A percentile compares a stretch with the other conserved stretches of the same genome.
These are phyloP conservation scores for Penicillium freii DNA, from an alignment of 2,329 filamentous ascomycete genomes.

Conservation along the genomic window DNA sequence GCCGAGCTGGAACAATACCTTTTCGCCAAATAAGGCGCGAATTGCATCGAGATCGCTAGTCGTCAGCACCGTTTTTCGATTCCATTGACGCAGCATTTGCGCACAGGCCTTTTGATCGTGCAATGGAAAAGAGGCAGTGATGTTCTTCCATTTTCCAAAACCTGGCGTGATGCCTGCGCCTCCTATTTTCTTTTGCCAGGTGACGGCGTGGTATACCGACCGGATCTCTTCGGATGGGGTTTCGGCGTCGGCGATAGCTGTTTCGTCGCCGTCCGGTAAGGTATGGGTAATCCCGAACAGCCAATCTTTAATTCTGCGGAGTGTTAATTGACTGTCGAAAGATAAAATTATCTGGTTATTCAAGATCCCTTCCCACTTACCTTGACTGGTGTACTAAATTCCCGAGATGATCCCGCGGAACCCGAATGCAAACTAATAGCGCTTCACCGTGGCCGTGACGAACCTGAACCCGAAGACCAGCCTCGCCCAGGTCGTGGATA, in stretches of 20 bases:
- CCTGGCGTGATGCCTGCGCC: constrained; percentile 74
- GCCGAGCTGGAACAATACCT: constrained; percentile 35
- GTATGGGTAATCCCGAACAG: constrained; percentile 79
- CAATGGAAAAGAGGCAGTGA: constrained; percentile 76
- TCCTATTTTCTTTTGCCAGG: constrained; percentile 68
- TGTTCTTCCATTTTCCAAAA: constrained; percentile 67
- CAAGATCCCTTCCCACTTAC: constrained; percentile 38
- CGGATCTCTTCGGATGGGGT: constrained; percentile 85
- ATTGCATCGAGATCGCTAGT: constrained; percentile 71
- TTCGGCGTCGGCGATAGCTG: constrained; percentile 71
- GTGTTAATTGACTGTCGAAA: not conserved
- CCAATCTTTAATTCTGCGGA: constrained; percentile 79
- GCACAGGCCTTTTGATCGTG: constrained; percentile 76
- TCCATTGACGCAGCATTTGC: constrained; percentile 71
- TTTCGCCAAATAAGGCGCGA: constrained; percentile 73
- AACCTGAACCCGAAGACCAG: constrained; percentile 85
- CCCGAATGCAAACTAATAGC: constrained; percentile 77
- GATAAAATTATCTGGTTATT: not conserved
- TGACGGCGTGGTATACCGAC: constrained; percentile 82
- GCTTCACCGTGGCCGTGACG: constrained; percentile 73
- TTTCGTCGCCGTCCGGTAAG: constrained; percentile 71
- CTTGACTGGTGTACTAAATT: constrained; percentile 80
- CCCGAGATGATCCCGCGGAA: constrained; percentile 72
- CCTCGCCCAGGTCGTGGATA: constrained; percentile 68
- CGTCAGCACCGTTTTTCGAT: constrained; percentile 61